These are phyloP conservation scores for Calycina herbarum DNA, from an alignment of 2,329 filamentous ascomycete species.

Conservation along the genomic window DNA sequence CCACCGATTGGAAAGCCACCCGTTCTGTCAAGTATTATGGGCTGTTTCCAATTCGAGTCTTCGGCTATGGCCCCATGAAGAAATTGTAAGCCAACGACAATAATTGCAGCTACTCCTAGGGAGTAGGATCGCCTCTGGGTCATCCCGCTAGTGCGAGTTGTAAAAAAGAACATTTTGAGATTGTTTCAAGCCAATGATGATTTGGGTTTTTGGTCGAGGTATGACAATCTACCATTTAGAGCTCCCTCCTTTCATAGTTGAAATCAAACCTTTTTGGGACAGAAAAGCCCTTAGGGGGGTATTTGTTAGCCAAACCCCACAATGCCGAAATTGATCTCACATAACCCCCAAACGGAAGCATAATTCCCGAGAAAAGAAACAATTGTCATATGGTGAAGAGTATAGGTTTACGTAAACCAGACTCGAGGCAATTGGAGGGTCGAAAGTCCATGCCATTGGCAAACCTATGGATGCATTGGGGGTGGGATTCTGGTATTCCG, in stretches of 20 bases:
- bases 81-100: neutral
- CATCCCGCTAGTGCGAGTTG: neutral
- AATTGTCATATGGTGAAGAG: neutral
- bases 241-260: neutral
- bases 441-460: neutral
- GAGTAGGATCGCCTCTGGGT: neutral
- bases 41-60: slow-evolving; percentile 2
- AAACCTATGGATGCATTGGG: too few relatives aligned
- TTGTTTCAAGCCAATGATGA: neutral
- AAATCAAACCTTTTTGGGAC: neutral
- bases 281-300: too few relatives aligned
- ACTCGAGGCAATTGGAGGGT: neutral
- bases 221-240: too few relatives aligned
- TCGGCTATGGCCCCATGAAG: neutral
- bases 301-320: neutral
- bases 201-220: neutral
- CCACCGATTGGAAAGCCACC: slow-evolving; percentile 21
- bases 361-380: neutral
- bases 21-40: slow-evolving; percentile 15
- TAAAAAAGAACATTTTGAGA: neutral
- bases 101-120: neutral
- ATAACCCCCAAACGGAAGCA: neutral
- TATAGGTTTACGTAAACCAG: neutral
- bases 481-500: too few relatives aligned
- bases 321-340: neutral